Evolutionary conservation across 2,329 filamentous ascomycete species (phyloP), one percentile per base, ranked within the genome.

Genomic region (Paecilomyces sp.): DNA sequence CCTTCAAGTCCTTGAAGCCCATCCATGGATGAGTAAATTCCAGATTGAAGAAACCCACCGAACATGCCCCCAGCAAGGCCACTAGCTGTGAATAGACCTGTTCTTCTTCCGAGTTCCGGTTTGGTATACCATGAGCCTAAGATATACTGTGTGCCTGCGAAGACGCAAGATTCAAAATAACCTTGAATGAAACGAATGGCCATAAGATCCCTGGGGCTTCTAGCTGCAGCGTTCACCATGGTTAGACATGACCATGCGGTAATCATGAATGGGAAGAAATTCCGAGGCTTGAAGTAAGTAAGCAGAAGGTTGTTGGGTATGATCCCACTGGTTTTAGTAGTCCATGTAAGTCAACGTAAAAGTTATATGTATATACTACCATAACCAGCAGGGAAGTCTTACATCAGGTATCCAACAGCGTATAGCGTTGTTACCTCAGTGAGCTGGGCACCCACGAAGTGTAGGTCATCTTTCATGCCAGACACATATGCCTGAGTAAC

Each of bases 401-500:
- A 67, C 8, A 69, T 33, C 13, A 69, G 65, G 41, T 67, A 67
- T 11, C 67, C 67, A 34, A 69, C 65, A 0, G 68, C 67, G 52
- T 67, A 69, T 13, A 68, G 55, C 1, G 68, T 69, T 9, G 64
- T 67, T 57, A 70, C 66, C 2, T 64, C 51, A 58, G 67, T 69
- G 41, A 67, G 61, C 57, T 74, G 64, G 52, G 70, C 72, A 9
- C 71, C 71, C 3, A 67, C 58, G 50, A 74, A 71, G 51, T 61
- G 53, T 9, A 74, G 65, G 52, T 72, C 71, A 60, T 74, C 68
- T 58, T 69, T 65, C 70, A 73, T 73, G 18, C 71, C 71, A 1
- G 69, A 71, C n/a, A 74, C 70, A 59, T 73, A 83, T 2, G 80
- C 80, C 64, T 82, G 81, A 60, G 75, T 75, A 52, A 82, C 68